phyloP scores from a whole-genome alignment of 75 land plant genomes.

The Cryptomeria japonica region DNA sequence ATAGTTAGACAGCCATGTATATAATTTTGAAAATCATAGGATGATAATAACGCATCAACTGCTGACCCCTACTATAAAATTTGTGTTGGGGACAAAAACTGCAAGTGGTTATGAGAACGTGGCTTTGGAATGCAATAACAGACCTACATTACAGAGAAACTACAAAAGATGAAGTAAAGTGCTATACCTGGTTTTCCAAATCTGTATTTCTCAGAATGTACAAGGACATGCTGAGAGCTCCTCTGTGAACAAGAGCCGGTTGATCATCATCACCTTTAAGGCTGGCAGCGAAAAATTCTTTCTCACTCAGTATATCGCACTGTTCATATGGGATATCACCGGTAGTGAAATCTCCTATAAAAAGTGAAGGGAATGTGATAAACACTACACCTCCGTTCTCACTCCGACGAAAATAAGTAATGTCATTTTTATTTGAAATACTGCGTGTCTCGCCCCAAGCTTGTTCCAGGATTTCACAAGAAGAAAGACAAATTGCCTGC shows the following conservation, averaged over 20 bases:
- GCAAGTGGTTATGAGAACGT: too few species aligned
- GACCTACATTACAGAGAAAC: too few species aligned
- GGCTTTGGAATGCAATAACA: too few species aligned
- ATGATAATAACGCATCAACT: too few species aligned
- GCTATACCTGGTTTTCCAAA: not conserved
- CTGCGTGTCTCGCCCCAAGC: not conserved
- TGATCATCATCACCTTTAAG: not conserved
- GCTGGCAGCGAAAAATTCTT: not conserved
- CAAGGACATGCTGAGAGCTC: not conserved
- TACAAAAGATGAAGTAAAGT: too few species aligned
- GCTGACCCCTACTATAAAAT: too few species aligned
- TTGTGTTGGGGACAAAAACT: too few species aligned
- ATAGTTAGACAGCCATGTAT: too few species aligned
- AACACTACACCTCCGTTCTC: not conserved
- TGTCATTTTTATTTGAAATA: not conserved
- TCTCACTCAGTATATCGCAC: not conserved
- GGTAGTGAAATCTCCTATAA: not conserved
- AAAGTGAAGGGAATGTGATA: not conserved
- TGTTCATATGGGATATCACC: not conserved
- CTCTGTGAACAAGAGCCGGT: not conserved
- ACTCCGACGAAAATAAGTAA: not conserved
- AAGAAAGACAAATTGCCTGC: not conserved
- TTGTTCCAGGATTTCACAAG: not conserved
- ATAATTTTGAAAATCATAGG: too few species aligned
- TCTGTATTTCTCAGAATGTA: not conserved